Evolutionary conservation across 129 eudicot species (phyloP).

Genomic region (Flaveria bidentis): DNA sequence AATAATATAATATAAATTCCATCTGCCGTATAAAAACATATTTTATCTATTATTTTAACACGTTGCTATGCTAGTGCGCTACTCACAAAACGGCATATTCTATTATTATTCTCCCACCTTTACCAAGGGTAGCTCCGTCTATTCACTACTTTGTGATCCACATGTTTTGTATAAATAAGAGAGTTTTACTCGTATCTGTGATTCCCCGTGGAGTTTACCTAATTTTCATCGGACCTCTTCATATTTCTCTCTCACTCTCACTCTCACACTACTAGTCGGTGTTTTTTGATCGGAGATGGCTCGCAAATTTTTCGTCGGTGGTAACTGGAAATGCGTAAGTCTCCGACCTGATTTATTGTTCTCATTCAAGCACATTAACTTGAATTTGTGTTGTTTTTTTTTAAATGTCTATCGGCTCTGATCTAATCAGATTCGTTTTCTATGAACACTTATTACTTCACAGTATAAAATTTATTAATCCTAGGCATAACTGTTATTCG

Average conservation of each 20-base stretch:
- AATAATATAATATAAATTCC: too few species aligned
- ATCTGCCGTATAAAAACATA: too few species aligned
- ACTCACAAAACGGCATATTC: slow-evolving; percentile 23
- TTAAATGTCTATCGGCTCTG: background rate
- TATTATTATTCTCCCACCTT: background rate
- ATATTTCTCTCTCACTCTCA: slow-evolving; percentile 7
- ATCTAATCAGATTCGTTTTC: slow-evolving; percentile 3
- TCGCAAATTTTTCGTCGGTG: slow-evolving; percentile 86
- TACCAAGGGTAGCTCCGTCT: slow-evolving; percentile 28
- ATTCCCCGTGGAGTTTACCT: slow-evolving; percentile 25
- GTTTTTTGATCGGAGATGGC: slow-evolving; percentile 35
- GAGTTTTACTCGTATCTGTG: slow-evolving; percentile 26
- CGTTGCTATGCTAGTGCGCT: too few species aligned
- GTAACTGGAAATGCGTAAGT: slow-evolving; percentile 97
- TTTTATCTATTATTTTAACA: too few species aligned
- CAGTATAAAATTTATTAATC: background rate
- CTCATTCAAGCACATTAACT: slow-evolving; percentile 10
- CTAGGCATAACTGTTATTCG: background rate
- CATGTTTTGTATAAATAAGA: slow-evolving; percentile 29
- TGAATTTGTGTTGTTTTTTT: slow-evolving; percentile 3
- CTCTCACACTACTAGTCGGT: slow-evolving; percentile 16
- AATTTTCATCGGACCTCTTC: slow-evolving; percentile 25
- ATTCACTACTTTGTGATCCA: slow-evolving; percentile 27
- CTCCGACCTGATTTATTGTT: slow-evolving; percentile 12
- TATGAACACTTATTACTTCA: slow-evolving; percentile 22